Percentiles rank a stretch among this genome's conserved stretches.
Conservation (phyloP, 129 eudicot genomes). For the sunflower (Helianthus annuus) region HanXRQr2.0-SUNRISE NC_035445.2:6298269-6298768, state of each 20-base stretch:
- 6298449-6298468: conserved; percentile 93
- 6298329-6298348: conserved; percentile 98
- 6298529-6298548: neutral
- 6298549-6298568: neutral
- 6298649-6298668: too few relatives aligned
- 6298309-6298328: conserved; percentile 96
- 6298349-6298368: conserved; percentile 99
- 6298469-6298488: conserved; percentile 99
- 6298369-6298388: conserved; percentile 95
- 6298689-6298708: too few relatives aligned
- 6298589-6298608: too few relatives aligned
- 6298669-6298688: too few relatives aligned
- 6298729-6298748: too few relatives aligned
- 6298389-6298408: conserved; percentile 98
- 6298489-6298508: neutral
- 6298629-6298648: too few relatives aligned
- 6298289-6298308: conserved; percentile 98
- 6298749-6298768: too few relatives aligned
- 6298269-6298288: conserved; percentile 97
- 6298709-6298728: too few relatives aligned
- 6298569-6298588: neutral
- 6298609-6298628: too few relatives aligned
- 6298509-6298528: neutral
- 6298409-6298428: conserved; percentile 97
- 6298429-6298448: conserved; percentile 96